Conservation (phyloP, 2,329 filamentous ascomycete genomes). For the Dryadomyces quercus-mongolicae region DNA sequence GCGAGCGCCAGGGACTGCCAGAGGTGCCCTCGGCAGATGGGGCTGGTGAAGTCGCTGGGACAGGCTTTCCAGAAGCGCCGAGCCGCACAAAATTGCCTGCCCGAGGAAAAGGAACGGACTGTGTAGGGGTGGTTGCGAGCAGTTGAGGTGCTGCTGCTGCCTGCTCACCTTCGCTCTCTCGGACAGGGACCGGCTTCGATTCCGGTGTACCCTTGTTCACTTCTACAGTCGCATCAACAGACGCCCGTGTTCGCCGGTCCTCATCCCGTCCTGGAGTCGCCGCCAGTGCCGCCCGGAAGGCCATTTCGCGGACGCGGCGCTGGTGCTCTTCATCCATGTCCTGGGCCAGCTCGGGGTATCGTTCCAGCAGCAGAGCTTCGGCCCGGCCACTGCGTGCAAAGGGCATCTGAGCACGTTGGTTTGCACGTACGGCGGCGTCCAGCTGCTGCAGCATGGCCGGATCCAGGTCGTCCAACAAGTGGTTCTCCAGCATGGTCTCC, state of each 20-base stretch:
- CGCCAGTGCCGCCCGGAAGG: constrained; percentile 28
- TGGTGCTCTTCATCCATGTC: constrained; percentile 59
- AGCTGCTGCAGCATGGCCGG: constrained; percentile 51
- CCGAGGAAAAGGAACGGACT: neutral
- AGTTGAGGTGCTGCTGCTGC: neutral
- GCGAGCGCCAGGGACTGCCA: neutral
- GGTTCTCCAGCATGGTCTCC: constrained; percentile 85
- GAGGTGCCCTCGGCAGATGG: neutral
- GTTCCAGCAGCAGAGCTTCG: constrained; percentile 52
- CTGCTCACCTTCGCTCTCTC: neutral
- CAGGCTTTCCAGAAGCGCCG: neutral
- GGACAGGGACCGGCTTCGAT: neutral
- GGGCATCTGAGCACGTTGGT: constrained; percentile 68
- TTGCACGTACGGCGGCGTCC: constrained; percentile 66
- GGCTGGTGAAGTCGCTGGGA: neutral
- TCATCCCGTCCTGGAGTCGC: constrained; percentile 33
- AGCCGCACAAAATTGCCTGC: neutral
- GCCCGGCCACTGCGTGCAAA: constrained; percentile 65
- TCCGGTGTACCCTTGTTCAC: too few relatives aligned
- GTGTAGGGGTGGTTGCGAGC: neutral
- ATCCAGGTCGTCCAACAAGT: constrained; percentile 74
- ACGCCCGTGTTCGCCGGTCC: constrained; percentile 53
- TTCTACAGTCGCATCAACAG: too few relatives aligned
- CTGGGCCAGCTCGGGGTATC: constrained; percentile 47
- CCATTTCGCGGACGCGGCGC: constrained; percentile 64